phyloP scores from a whole-genome alignment of 2,329 filamentous ascomycete genomes.

The Alternaria ethzedia region DNA sequence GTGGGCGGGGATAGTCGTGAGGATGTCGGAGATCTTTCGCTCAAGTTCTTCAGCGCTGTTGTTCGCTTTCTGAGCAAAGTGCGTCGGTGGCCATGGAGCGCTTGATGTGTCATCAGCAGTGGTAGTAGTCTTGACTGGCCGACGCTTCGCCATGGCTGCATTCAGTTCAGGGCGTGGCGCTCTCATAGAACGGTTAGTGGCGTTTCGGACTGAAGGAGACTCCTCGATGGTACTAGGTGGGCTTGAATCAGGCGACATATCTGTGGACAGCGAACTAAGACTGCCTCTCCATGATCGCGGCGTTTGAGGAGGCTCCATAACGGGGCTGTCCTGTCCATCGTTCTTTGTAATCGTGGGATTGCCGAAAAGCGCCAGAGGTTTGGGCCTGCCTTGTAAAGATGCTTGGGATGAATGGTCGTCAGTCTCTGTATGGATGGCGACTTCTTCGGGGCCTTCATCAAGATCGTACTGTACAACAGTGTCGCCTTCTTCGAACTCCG shows the following conservation, averaged over 20 bases:
- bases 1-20: conserved; percentile 77
- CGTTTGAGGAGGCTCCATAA: conserved; percentile 34
- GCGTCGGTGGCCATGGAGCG: conserved; percentile 45
- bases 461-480: conserved; percentile 42
- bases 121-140: conserved; percentile 42
- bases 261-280: conserved; percentile 38
- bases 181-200: conserved; percentile 33
- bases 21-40: conserved; percentile 78
- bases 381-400: conserved; percentile 6
- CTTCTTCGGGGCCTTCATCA: conserved; percentile 16
- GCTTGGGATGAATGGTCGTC: conserved; percentile 3
- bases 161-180: conserved; percentile 51
- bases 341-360: conserved; percentile 28
- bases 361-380: conserved; percentile 14
- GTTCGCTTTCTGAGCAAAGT: conserved; percentile 37
- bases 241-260: conserved; percentile 41
- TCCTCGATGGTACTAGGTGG: conserved; percentile 39
- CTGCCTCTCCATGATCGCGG: conserved; percentile 41
- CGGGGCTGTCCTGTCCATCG: conserved; percentile 19
- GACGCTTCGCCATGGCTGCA: conserved; percentile 51
- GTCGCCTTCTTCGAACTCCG: conserved; percentile 44
- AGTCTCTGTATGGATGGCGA: not conserved
- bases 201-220: conserved; percentile 45
- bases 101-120: conserved; percentile 39
- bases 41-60: conserved; percentile 68